Evolutionary conservation across 345 rosid genomes (phyloP), one percentile per base, ranked within the genome.

Genomic region (Brassica carinata): DNA sequence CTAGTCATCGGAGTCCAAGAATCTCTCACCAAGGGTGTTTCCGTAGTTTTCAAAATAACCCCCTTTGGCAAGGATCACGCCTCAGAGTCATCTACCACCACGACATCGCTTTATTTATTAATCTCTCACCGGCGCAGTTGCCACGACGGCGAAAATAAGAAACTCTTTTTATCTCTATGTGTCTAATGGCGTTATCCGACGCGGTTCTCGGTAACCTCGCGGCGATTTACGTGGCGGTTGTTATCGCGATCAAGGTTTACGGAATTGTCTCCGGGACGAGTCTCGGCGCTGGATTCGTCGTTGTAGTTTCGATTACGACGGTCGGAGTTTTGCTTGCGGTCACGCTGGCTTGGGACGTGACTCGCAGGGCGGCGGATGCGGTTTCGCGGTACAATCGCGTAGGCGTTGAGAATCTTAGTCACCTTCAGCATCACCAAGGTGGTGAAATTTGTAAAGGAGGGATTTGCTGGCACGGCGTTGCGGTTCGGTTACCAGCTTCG

Each of bases 401-500:
- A 11, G 53, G 38, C 7, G 80, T n/a, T 11, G 82, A 73, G 38
- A 69, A 81, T 81, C 68, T 71, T 1, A 80, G 72, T 18, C 76
- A 18, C 45, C 79, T 71, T 61, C 70, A 74, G 94, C 89, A 3
- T 83, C 87, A 86, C 74, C 83, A 71, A 30, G 90, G 88, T 86
- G 86, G 85, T 51, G 58, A 2, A 38, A 87, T 84, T 76, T 92
- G 97, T 75, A 92, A 84, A 85, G 95, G 98, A 27, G 98, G 99
- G 14, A 94, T 95, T 62, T 95, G 99, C 67, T 95, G 98, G 99
- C 99, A 95, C 85, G 99, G 98, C 5, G 99, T 95, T 29, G 99
- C 99, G 2, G 92, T 92, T 57, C 84, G 91, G 43, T 95, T 93
- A 0, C 97, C 99, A 36, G 97, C 94, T 72, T 91, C 98, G 1